Evolutionary conservation across 2,329 filamentous ascomycete species (phyloP).

Genomic region (Ophiostoma montium): DNA sequence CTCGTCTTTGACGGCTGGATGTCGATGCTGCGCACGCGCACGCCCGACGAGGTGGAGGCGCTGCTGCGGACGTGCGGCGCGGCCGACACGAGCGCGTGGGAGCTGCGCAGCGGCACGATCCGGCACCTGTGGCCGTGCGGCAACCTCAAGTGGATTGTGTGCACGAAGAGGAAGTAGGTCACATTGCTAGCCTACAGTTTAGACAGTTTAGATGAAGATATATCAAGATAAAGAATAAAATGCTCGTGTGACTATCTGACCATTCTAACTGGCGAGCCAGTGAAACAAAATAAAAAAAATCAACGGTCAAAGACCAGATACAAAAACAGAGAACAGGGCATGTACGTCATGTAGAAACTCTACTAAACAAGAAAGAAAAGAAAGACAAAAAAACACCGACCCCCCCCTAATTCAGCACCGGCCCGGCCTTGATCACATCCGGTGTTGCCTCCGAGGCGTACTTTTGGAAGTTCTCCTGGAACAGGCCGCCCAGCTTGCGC

Average conservation of each 20-base stretch:
- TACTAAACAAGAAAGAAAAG: background rate
- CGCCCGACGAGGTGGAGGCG: constrained; percentile 46
- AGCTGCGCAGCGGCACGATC: constrained; percentile 32
- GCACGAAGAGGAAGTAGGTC: constrained; percentile 26
- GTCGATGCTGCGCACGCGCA: constrained; percentile 53
- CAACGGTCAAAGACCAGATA: background rate
- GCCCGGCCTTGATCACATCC: constrained; percentile 59
- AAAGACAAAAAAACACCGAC: background rate
- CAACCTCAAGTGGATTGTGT: constrained; percentile 37
- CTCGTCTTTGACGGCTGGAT: constrained; percentile 56
- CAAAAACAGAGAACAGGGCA: background rate
- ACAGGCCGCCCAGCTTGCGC: constrained; percentile 75
- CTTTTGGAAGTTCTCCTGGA: constrained; percentile 97
- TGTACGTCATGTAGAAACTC: background rate
- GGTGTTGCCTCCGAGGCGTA: constrained; percentile 72
- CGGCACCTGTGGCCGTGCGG: constrained; percentile 37
- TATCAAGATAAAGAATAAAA: background rate
- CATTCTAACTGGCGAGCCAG: background rate
- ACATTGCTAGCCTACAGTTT: background rate
- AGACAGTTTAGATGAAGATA: background rate
- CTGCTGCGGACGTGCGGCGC: constrained; percentile 42
- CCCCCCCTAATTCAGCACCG: constrained; percentile 21
- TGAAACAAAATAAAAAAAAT: background rate
- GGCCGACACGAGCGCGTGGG: constrained; percentile 27
- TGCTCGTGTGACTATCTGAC: no score